Evolutionary conservation across 2,329 filamentous ascomycete genomes (phyloP).

Genomic region (Ceratocystis cubensis): DNA sequence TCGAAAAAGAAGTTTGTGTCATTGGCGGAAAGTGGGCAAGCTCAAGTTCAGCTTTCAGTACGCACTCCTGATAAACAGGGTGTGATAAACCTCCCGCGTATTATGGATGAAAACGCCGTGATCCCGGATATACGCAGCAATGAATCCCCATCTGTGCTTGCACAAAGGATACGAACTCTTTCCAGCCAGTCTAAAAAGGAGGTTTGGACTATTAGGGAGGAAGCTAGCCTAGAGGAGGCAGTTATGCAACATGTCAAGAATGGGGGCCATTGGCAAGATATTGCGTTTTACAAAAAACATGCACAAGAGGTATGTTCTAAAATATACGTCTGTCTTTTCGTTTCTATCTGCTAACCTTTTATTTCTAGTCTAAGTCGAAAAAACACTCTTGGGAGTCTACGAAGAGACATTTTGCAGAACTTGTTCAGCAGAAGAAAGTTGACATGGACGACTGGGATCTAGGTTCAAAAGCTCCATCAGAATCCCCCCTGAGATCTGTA

Average conservation of each 20-base stretch:
- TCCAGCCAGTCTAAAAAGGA: constrained; percentile 16
- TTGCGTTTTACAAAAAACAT: constrained; percentile 18
- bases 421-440: constrained; percentile 15
- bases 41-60: not conserved
- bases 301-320: constrained; percentile 15
- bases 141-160: constrained; percentile 19
- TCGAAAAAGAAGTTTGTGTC: not conserved
- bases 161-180: constrained; percentile 13
- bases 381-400: constrained; percentile 15
- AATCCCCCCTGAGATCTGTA: not conserved
- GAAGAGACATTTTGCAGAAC: constrained; percentile 15
- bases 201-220: constrained; percentile 16
- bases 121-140: constrained; percentile 11
- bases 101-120: not conserved
- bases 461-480: not conserved
- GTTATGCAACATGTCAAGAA: constrained; percentile 19
- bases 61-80: not conserved
- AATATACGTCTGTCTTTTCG: not conserved
- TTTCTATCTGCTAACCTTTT: not conserved
- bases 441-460: constrained; percentile 19
- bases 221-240: constrained; percentile 14
- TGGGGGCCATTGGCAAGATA: constrained; percentile 21
- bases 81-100: not conserved
- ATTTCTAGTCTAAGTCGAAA: constrained; percentile 4
- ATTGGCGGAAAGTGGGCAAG: not conserved